These are phyloP conservation scores for Eimeria tenella DNA, from an alignment of 169 alveolate species.

Conservation along the genomic window DNA sequence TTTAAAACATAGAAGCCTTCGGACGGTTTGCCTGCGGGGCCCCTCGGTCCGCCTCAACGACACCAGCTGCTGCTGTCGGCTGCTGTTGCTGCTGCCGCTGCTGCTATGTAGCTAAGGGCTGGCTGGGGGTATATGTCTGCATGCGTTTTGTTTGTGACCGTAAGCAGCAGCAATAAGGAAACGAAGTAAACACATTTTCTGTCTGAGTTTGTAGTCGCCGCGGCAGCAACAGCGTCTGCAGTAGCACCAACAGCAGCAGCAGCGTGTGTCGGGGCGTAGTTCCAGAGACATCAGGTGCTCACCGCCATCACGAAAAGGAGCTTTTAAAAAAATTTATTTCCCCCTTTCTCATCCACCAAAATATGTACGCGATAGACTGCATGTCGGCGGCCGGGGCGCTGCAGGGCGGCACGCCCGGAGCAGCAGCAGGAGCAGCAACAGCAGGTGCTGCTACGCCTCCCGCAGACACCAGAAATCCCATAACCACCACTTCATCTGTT, in stretches of 20 bases:
- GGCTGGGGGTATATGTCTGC: conserved; percentile 3
- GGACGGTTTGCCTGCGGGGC: neutral
- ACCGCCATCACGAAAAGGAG: neutral
- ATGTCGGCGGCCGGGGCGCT: neutral
- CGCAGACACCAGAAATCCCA: conserved; percentile 25
- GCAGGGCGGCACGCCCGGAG: neutral
- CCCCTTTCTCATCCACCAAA: neutral
- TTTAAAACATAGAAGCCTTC: neutral
- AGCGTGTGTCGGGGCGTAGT: neutral
- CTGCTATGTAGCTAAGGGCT: neutral
- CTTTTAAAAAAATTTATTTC: neutral
- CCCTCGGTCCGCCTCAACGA: neutral
- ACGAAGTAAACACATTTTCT: neutral
- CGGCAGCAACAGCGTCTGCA: neutral
- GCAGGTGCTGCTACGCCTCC: neutral
- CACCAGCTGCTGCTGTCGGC: conserved; percentile 32
- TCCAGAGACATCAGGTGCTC: neutral
- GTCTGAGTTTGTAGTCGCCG: neutral
- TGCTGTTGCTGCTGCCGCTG: neutral
- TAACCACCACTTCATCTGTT: conserved; percentile 53
- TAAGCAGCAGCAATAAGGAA: neutral
- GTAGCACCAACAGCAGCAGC: neutral
- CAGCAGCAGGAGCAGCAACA: neutral
- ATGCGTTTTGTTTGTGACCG: neutral
- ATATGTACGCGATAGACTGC: neutral